These are phyloP conservation scores for Eutypella sp. DNA, from an alignment of 2,329 filamentous ascomycete species.

Conservation along the genomic window DNA sequence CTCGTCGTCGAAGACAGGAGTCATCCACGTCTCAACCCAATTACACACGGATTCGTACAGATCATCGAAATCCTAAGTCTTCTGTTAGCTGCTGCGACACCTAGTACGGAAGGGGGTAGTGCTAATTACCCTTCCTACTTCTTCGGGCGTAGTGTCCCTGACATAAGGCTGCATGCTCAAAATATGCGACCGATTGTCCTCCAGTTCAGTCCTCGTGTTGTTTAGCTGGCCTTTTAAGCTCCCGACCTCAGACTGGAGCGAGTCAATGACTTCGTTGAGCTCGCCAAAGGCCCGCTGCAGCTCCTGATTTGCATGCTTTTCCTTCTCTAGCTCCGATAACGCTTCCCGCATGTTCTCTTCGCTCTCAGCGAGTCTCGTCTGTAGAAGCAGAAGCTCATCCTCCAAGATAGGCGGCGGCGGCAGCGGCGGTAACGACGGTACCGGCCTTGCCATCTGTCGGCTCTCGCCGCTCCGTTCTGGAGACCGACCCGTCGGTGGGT, in stretches of 20 bases:
- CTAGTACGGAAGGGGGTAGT: neutral
- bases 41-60: neutral
- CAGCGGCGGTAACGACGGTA: too few species aligned
- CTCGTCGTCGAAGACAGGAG: neutral
- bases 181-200: neutral
- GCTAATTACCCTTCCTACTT: neutral
- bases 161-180: conserved; percentile 1
- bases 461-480: neutral
- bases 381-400: too few species aligned
- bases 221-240: neutral
- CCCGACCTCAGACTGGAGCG: neutral
- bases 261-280: neutral
- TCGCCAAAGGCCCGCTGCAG: neutral
- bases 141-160: neutral
- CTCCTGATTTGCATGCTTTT: neutral
- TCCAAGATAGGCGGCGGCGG: too few species aligned
- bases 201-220: neutral
- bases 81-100: neutral
- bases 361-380: neutral
- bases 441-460: neutral
- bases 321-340: neutral
- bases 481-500: neutral
- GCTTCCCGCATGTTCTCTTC: neutral
- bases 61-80: neutral
- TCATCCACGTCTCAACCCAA: conserved; percentile 1